A percentile compares a stretch with the other conserved stretches of the same genome.
phyloP scores from a whole-genome alignment of 1,284 basidiomycete species.

The Puccinia coronata region DNA sequence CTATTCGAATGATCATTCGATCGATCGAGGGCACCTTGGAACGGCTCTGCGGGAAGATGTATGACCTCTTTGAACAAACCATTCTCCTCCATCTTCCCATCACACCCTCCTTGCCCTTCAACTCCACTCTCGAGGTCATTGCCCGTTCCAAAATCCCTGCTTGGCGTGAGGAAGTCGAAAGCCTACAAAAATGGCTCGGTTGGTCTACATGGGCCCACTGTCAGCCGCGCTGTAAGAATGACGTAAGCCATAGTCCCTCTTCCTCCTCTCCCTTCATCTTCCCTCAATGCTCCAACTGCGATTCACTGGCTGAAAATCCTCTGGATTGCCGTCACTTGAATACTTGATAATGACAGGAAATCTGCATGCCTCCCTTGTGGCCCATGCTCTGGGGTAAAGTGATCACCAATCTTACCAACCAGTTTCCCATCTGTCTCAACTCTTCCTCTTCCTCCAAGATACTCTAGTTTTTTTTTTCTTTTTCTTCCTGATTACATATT shows the following conservation, averaged over 20 bases:
- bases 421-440: not conserved
- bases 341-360: not conserved
- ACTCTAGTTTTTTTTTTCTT: no score
- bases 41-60: not conserved
- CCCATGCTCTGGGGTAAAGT: not conserved
- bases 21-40: slow-evolving; percentile 26
- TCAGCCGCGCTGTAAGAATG: not conserved
- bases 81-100: not conserved
- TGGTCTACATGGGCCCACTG: slow-evolving; percentile 10
- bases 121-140: not conserved
- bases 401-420: slow-evolving; percentile 1
- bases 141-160: not conserved
- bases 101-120: not conserved
- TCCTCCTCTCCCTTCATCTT: no score
- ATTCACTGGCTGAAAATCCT: no score
- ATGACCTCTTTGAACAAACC: not conserved
- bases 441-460: no score
- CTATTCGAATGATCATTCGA: not conserved
- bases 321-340: no score
- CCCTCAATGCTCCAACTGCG: no score
- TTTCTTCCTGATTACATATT: no score
- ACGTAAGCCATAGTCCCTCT: slow-evolving; percentile 13
- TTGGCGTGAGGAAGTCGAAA: not conserved
- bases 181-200: slow-evolving; percentile 31
- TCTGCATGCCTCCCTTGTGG: not conserved